These are phyloP conservation scores for Sugiyamaella pinicola DNA, from an alignment of 1,139 yeast genomes.

Conservation along the genomic window DNA sequence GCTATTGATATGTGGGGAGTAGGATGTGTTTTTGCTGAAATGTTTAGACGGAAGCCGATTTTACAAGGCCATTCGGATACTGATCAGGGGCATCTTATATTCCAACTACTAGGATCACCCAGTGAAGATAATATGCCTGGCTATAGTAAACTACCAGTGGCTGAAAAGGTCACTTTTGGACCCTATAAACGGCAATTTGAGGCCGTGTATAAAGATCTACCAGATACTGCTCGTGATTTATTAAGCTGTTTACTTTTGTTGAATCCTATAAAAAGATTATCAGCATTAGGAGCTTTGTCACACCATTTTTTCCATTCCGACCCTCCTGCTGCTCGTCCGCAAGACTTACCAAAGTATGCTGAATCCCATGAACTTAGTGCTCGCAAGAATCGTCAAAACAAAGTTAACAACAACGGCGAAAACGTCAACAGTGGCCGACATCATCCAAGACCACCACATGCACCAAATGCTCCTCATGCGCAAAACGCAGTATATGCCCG, in stretches of 20 bases:
- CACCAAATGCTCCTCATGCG: slow-evolving; percentile 29
- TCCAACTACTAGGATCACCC: slow-evolving; percentile 83
- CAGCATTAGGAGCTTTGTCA: slow-evolving; percentile 75
- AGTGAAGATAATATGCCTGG: slow-evolving; percentile 64
- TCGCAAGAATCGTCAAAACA: slow-evolving; percentile 57
- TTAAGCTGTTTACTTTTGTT: slow-evolving; percentile 42
- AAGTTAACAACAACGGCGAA: slow-evolving; percentile 21
- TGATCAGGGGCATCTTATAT: slow-evolving; percentile 87
- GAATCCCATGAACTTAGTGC: slow-evolving; percentile 90
- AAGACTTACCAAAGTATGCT: slow-evolving; percentile 69
- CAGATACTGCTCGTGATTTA: slow-evolving; percentile 39
- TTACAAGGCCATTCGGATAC: slow-evolving; percentile 82
- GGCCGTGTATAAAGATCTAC: slow-evolving; percentile 47
- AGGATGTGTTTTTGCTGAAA: slow-evolving; percentile 94
- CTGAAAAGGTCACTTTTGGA: slow-evolving; percentile 44
- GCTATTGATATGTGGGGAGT: slow-evolving; percentile 98
- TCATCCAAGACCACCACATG: slow-evolving; percentile 24
- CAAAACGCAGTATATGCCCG: slow-evolving; percentile 14
- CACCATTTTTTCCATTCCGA: slow-evolving; percentile 66
- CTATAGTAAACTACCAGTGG: slow-evolving; percentile 65
- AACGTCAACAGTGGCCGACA: slow-evolving; percentile 14
- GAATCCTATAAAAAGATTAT: slow-evolving; percentile 71
- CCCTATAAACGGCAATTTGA: slow-evolving; percentile 59
- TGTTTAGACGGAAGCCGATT: slow-evolving; percentile 79
- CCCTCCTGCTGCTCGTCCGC: slow-evolving; percentile 60